Percentiles rank a stretch among this genome's conserved stretches.
Evolutionary conservation across 345 rosid species (phyloP).

Genomic region (Melastoma malabathricum): DNA sequence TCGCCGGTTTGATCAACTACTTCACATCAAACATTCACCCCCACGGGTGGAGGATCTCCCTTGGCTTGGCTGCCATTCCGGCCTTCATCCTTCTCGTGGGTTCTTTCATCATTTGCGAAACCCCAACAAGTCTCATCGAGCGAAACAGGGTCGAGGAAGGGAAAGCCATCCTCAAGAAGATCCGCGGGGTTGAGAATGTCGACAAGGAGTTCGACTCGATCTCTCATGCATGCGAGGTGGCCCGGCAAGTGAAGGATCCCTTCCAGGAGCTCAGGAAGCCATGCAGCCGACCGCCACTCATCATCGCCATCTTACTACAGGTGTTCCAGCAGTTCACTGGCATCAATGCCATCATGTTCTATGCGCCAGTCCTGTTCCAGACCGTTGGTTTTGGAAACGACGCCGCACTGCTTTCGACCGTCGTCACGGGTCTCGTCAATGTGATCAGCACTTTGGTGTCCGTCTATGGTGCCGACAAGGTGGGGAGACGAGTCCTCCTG

Average conservation of each 20-base stretch:
- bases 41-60: constrained; percentile 54
- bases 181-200: constrained; percentile 43
- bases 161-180: constrained; percentile 20
- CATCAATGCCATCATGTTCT: constrained; percentile 37
- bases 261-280: constrained; percentile 23
- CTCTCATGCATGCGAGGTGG: constrained; percentile 24
- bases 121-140: constrained; percentile 56
- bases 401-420: constrained; percentile 35
- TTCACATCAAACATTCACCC: constrained; percentile 12
- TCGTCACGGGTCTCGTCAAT: constrained; percentile 24
- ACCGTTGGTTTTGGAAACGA: constrained; percentile 32
- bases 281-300: constrained; percentile 31
- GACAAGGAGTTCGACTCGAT: constrained; percentile 35
- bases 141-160: constrained; percentile 34
- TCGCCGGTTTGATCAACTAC: constrained; percentile 9
- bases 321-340: constrained; percentile 70
- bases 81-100: constrained; percentile 44
- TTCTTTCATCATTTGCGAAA: constrained; percentile 44
- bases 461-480: constrained; percentile 18
- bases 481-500: constrained; percentile 30
- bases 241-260: constrained; percentile 30
- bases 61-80: constrained; percentile 53
- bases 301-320: constrained; percentile 35
- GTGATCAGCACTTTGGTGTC: constrained; percentile 20
- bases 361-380: constrained; percentile 41